Evolutionary conservation across 2,329 filamentous ascomycete genomes (phyloP), one percentile per base, ranked within the genome.

Genomic region (Dothideomycetes sp.): DNA sequence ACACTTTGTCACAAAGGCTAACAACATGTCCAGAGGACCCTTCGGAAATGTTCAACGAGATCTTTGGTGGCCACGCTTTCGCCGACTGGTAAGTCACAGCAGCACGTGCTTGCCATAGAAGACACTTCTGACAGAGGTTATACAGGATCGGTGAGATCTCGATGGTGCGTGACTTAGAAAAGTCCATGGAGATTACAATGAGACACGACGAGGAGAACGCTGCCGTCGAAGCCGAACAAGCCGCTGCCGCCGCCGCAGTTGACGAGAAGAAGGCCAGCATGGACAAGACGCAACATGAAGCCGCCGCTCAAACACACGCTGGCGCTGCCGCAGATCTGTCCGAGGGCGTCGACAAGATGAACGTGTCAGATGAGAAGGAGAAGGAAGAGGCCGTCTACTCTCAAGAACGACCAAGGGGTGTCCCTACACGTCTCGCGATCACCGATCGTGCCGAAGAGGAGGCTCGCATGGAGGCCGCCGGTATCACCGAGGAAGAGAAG

Each of bases 161-260:
- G 36, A 77, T 98, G 44, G 95, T 98, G 84, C 96, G 95, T 69
- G 91, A 98, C 57, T 73, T 98, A 41, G 96, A 89, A 13, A 86
- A 87, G 56, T 94, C 88, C 31, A 96, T 98, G 89, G 91, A 98
- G 56, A 96, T 98, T 51, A 88, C 86, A 15, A 89, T 87, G 79
- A 73, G 84, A 42, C 79, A 80, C 46, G 77, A 78, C 61, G 84
- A 86, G 53, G 45, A 47, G 27, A 44, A 45, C 24, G 41, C 42
- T n/a, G 41, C 33, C 20, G 37, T 36, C 19, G 38, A 47, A 6
- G 33, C 32, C 18, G 40, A 35, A 19, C 32, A 20, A 9, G 40
- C 33, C 9, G 40, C 40, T 15, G 69, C 61, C 3, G 65, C 70
- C 19, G 67, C 71, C 25, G 73, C 71, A 4, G 70, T 73, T 12